Evolutionary conservation across 306 rosid species (phyloP).

Genomic region (Gastrolobium villosum): DNA sequence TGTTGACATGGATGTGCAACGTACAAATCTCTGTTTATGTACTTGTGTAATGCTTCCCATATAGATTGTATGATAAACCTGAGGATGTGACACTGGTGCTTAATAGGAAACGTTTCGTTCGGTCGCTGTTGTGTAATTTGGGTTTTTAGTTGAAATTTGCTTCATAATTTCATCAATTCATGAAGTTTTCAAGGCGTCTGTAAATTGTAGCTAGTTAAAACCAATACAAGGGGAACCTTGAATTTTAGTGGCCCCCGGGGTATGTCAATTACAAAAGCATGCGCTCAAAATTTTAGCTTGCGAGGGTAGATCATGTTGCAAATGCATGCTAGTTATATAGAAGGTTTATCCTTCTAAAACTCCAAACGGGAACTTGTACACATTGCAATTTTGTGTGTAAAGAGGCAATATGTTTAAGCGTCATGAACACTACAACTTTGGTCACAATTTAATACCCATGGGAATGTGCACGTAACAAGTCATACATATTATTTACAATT

Average conservation of each 20-base stretch:
- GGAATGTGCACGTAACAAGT: neutral
- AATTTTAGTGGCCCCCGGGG: too few relatives aligned
- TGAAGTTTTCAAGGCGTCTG: neutral
- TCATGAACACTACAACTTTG: neutral
- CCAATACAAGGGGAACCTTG: neutral
- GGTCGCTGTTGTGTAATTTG: neutral
- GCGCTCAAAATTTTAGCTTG: neutral
- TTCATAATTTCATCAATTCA: neutral
- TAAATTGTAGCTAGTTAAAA: neutral
- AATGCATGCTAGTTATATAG: constrained; percentile 3
- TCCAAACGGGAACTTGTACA: constrained; percentile 41
- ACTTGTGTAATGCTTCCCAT: constrained; percentile 27
- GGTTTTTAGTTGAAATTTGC: neutral
- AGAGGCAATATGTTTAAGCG: constrained; percentile 27
- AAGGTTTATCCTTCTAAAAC: constrained; percentile 36
- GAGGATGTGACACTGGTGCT: neutral
- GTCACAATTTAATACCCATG: neutral
- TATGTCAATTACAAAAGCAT: neutral
- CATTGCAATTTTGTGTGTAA: too few relatives aligned
- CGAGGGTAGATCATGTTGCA: neutral
- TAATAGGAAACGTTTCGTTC: constrained; percentile 34
- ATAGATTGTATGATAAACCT: neutral
- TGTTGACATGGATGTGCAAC: neutral
- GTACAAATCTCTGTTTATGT: constrained; percentile 10
- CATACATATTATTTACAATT: constrained; percentile 12